Percentiles rank a stretch among this genome's conserved stretches.
These are phyloP conservation scores for Codiaeum variegatum DNA, from an alignment of 441 rosid genomes.

Conservation along the genomic window DNA sequence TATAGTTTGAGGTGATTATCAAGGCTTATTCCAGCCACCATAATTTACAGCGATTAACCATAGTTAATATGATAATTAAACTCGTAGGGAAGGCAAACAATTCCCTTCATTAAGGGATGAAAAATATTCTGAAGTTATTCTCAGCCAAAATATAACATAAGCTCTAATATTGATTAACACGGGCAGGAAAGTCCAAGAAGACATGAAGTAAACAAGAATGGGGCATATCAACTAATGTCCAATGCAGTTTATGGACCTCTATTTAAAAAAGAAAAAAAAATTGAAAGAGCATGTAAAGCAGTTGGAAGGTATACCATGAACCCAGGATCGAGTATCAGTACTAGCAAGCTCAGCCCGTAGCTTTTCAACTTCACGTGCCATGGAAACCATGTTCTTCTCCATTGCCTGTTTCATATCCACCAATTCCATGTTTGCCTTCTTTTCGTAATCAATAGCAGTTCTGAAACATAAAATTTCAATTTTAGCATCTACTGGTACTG, in stretches of 20 bases:
- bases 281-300: neutral
- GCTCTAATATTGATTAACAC: neutral
- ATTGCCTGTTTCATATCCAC: slow-evolving; percentile 86
- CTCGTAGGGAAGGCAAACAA: neutral
- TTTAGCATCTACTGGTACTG: slow-evolving; percentile 15
- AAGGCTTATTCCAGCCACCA: neutral
- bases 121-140: neutral
- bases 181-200: neutral
- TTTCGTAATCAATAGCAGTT: slow-evolving; percentile 82
- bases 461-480: slow-evolving; percentile 31
- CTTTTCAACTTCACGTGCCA: slow-evolving; percentile 99
- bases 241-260: slow-evolving; percentile 3
- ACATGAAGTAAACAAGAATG: neutral
- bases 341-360: slow-evolving; percentile 75
- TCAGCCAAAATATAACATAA: neutral
- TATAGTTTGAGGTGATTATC: neutral
- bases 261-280: neutral
- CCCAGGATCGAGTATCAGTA: slow-evolving; percentile 67
- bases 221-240: neutral
- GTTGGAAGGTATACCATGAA: slow-evolving; percentile 49
- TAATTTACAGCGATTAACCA: neutral
- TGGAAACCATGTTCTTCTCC: slow-evolving; percentile 91
- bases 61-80: neutral
- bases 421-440: slow-evolving; percentile 88
- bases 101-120: neutral